A percentile compares a stretch with the other conserved stretches of the same genome.
Conservation (phyloP, 2,329 filamentous ascomycete genomes). For the Penicillium sp. region DNA sequence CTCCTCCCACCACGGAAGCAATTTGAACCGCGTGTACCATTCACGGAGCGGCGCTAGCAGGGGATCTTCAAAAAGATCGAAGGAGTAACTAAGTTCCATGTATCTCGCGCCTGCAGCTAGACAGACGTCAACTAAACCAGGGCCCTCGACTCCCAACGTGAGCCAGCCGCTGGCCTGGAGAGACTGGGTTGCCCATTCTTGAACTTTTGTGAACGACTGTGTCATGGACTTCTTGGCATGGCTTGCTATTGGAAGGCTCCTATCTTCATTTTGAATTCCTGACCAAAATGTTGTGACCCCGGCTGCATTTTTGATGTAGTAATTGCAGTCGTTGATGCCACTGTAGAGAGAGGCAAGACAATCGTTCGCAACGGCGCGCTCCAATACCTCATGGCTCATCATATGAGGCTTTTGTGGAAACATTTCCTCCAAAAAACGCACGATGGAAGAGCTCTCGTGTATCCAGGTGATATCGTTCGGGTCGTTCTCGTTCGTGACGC, state of each 20-base stretch:
- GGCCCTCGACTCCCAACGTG: not conserved
- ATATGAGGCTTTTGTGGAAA: not conserved
- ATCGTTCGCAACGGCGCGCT: not conserved
- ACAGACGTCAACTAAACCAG: not conserved
- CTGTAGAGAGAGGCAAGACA: not conserved
- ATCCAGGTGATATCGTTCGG: not conserved
- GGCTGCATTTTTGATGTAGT: not conserved
- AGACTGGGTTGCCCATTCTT: not conserved
- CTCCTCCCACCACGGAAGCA: not conserved
- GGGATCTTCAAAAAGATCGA: not conserved
- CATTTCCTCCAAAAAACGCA: not conserved
- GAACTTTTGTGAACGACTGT: not conserved
- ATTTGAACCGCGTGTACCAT: not conserved
- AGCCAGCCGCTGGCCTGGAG: not conserved
- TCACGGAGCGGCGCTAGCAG: not conserved
- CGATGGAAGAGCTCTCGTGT: not conserved
- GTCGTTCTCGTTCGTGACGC: not conserved
- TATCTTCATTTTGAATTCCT: not conserved
- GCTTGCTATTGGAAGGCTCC: not conserved
- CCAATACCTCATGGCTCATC: not conserved
- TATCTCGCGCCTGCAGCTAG: constrained; percentile 1
- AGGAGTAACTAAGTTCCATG: not conserved
- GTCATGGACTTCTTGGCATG: not conserved
- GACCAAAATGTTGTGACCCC: not conserved
- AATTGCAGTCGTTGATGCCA: not conserved